phyloP scores from a whole-genome alignment of 257 asterid genomes.

The Solanum infundibuliforme region DNA sequence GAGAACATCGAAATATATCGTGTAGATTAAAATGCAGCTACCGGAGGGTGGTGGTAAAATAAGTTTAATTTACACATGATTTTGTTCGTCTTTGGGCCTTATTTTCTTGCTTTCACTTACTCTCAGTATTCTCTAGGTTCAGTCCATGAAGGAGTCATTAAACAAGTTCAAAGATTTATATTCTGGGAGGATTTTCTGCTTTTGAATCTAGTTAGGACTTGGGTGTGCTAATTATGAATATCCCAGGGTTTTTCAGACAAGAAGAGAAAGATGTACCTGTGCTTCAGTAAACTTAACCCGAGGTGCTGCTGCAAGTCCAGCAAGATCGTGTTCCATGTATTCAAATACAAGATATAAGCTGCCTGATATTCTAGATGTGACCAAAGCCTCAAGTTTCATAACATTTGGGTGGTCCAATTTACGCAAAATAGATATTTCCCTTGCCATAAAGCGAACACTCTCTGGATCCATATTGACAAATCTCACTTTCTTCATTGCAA shows the following conservation, averaged over 20 bases:
- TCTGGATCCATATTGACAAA: slow-evolving; percentile 90
- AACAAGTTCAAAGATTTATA: neutral
- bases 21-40: neutral
- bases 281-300: slow-evolving; percentile 67
- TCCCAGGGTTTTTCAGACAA: neutral
- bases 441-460: slow-evolving; percentile 92
- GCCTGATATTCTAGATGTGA: slow-evolving; percentile 63
- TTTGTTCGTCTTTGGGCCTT: neutral
- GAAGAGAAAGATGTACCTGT: slow-evolving; percentile 37
- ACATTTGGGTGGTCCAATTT: slow-evolving; percentile 83
- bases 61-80: neutral
- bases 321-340: slow-evolving; percentile 95
- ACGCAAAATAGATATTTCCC: slow-evolving; percentile 74
- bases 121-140: neutral
- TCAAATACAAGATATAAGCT: slow-evolving; percentile 85
- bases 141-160: neutral
- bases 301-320: slow-evolving; percentile 73
- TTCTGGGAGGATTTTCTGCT: neutral
- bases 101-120: neutral
- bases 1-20: neutral
- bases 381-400: slow-evolving; percentile 82
- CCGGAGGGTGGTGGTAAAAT: neutral
- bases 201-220: neutral
- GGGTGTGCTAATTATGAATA: neutral
- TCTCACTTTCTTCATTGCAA: slow-evolving; percentile 89